These are phyloP conservation scores for Apostasia shenzhenica DNA, from an alignment of 106 monocot species.

Conservation along the genomic window DNA sequence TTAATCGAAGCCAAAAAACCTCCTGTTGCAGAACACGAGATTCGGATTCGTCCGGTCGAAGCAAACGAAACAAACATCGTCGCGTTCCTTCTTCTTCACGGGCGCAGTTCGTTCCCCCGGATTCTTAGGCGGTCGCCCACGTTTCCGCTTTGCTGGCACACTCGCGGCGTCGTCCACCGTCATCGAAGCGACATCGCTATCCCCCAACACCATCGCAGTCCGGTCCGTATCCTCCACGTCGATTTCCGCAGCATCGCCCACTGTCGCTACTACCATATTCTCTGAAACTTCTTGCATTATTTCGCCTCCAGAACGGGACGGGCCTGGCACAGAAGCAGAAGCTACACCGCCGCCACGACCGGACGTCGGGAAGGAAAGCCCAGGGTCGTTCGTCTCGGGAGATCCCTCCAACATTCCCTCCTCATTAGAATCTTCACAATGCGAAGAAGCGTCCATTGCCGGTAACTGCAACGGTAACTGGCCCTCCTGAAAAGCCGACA, in stretches of 20 bases:
- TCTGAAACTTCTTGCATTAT: neutral
- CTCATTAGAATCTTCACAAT: neutral
- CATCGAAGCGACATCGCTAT: neutral
- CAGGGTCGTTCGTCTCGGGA: neutral
- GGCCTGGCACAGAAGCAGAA: neutral
- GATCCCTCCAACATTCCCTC: neutral
- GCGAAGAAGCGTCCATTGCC: neutral
- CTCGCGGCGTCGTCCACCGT: slow-evolving; percentile 1
- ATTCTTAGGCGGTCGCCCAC: slow-evolving; percentile 65
- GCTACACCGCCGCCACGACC: slow-evolving; percentile 2
- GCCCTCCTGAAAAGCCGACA: neutral
- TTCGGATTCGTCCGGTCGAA: slow-evolving; percentile 86
- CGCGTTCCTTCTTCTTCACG: slow-evolving; percentile 52
- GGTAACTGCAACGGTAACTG: neutral
- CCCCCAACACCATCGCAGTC: neutral
- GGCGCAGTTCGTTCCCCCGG: slow-evolving; percentile 11
- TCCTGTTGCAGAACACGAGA: slow-evolving; percentile 81
- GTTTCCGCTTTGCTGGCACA: slow-evolving; percentile 44
- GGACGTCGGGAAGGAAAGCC: neutral
- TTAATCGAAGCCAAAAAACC: slow-evolving; percentile 26
- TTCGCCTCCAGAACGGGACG: neutral
- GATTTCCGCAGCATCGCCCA: neutral
- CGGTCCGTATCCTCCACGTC: neutral
- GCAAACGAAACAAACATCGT: slow-evolving; percentile 93
- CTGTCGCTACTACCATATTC: neutral